Percentiles rank a stretch among this genome's conserved stretches.
Conservation (phyloP, 352 stramenopile species). For the Globisporangium carolinianum region DNA sequence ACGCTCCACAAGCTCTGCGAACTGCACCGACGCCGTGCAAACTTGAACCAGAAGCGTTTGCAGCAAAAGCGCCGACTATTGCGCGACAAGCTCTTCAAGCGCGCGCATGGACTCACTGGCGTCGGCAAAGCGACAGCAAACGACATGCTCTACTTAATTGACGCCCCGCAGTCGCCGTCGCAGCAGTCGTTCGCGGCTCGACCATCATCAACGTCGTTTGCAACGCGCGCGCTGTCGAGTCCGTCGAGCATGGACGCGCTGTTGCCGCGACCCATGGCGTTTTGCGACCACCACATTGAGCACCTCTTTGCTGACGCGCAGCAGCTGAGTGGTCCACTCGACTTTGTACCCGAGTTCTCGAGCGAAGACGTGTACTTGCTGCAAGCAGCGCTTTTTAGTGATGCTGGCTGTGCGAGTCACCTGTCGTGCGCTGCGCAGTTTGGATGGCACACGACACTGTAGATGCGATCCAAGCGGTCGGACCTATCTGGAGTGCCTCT, state of each 20-base stretch:
- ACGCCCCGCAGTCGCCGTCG: background rate
- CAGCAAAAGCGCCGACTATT: slow-evolving; percentile 11
- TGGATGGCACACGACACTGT: background rate
- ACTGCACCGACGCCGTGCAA: slow-evolving; percentile 56
- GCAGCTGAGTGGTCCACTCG: background rate
- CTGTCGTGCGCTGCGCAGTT: background rate
- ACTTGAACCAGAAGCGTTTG: slow-evolving; percentile 14
- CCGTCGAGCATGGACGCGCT: background rate
- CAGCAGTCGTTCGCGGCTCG: background rate
- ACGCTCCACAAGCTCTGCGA: slow-evolving; percentile 71
- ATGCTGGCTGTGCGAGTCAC: background rate
- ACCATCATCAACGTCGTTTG: background rate
- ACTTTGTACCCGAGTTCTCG: background rate
- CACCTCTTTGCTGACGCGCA: slow-evolving; percentile 8
- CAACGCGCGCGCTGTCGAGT: background rate
- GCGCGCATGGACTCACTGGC: slow-evolving; percentile 1
- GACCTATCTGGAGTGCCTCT: background rate
- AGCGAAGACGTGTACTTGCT: slow-evolving; percentile 8
- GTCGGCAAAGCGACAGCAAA: background rate
- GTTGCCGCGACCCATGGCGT: background rate
- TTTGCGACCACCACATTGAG: slow-evolving; percentile 5
- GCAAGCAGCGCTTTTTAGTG: slow-evolving; percentile 6
- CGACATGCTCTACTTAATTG: background rate
- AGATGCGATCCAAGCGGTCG: background rate
- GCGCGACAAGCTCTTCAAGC: slow-evolving; percentile 14